Base-by-base conservation (phyloP, 1,139 yeast species). In the Scheffersomyces segobiensis region DNA sequence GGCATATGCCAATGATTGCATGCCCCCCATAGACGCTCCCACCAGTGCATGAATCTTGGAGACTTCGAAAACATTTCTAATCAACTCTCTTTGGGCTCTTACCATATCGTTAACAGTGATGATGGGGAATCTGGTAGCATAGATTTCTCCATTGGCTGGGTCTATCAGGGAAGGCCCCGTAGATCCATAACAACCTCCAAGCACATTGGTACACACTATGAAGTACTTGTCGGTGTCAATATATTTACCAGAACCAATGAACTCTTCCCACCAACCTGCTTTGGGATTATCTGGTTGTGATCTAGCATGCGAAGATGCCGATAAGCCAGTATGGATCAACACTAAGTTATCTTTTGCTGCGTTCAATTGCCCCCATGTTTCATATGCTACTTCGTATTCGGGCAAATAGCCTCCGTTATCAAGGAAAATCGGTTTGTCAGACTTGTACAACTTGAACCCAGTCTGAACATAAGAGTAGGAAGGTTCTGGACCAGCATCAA, bases 21-120 rank as follows among this genome's bases (percentile, higher is more conserved):
- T 92, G 20, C 98, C 98, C 39, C 98, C 98, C 97, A 93, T 91
- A 0, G 97, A 91, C 1, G 97, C 89, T 6, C 98, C 98, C 3
- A 93, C 86, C 0, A 93, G 85, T 0, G 97, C 97, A 70, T 86
- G 85, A 32, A 93, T 75, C 69, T 85, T 87, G 2, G 68, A 58
- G 32, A 89, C 89, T 0, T 87, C 87, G 62, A 92, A 85, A 49
- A 83, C 85, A 53, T 87, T 83, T 42, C 74, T 75, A 20, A 93
- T 78, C 52, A 93, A 76, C 56, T 89, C 80, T 62, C 91, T 82
- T 75, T 93, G 98, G 0, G 96, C 97, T 55, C 97, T 78, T 1
- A 91, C 91, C 97, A 93, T 93, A 70, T 93, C 98, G 66, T 89
- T 89, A 24, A 93, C 84, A 0, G 97, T 88, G 17, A 93, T 67